Conservation (phyloP, 2,329 filamentous ascomycete species). For the Penicillium decumbens region DNA sequence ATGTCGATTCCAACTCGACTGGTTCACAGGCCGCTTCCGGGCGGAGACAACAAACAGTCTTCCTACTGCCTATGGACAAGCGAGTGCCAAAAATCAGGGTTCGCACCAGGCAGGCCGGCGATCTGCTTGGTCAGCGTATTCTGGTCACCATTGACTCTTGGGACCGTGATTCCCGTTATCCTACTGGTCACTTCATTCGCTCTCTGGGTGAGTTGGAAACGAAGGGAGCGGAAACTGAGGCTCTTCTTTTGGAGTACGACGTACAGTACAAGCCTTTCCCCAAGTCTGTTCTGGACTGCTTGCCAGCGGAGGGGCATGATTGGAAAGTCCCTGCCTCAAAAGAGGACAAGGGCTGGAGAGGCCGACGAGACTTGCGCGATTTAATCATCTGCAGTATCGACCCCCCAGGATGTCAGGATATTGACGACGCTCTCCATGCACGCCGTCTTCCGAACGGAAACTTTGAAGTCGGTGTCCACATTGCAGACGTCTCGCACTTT, state of each 20-base stretch:
- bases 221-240: constrained; percentile 96
- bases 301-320: constrained; percentile 84
- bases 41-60: constrained; percentile 84
- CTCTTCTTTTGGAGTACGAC: constrained; percentile 87
- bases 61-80: constrained; percentile 97
- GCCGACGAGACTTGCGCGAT: constrained; percentile 74
- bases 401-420: constrained; percentile 92
- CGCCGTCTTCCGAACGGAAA: constrained; percentile 82
- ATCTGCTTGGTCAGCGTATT: constrained; percentile 85
- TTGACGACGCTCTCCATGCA: constrained; percentile 94
- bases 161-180: constrained; percentile 90
- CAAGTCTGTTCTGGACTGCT: constrained; percentile 88
- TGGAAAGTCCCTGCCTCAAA: constrained; percentile 83
- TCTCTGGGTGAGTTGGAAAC: constrained; percentile 90
- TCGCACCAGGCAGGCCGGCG: constrained; percentile 81
- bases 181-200: constrained; percentile 87
- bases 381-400: constrained; percentile 96
- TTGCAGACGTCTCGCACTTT: constrained; percentile 98
- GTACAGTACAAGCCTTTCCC: constrained; percentile 97
- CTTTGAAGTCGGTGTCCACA: constrained; percentile 93
- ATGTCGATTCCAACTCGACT: constrained; percentile 83
- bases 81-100: constrained; percentile 93
- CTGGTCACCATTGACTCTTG: constrained; percentile 91
- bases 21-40: constrained; percentile 69
- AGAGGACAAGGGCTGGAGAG: constrained; percentile 81